A percentile compares a stretch with the other conserved stretches of the same genome.
phyloP scores from a whole-genome alignment of 306 rosid genomes.

The Cercis canadensis region DNA sequence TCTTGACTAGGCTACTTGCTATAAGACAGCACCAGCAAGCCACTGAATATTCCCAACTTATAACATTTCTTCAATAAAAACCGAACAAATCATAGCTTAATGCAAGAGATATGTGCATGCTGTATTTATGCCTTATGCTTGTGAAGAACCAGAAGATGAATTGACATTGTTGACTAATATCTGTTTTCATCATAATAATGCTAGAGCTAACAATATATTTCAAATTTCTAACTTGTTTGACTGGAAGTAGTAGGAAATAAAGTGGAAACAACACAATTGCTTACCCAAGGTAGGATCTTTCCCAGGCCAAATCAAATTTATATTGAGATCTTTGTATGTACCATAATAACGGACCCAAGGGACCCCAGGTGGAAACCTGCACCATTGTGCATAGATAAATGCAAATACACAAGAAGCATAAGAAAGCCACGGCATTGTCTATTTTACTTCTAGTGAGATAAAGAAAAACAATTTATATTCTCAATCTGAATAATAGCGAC shows the following conservation, averaged over 20 bases:
- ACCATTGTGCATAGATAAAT: conserved; percentile 37
- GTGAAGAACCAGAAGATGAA: conserved; percentile 1
- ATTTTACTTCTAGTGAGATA: not conserved
- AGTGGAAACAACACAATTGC: conserved; percentile 25
- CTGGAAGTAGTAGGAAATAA: conserved; percentile 2
- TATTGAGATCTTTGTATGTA: conserved; percentile 63
- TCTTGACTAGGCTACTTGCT: not conserved
- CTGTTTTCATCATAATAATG: not conserved
- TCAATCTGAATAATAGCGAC: not conserved
- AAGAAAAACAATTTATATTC: not conserved
- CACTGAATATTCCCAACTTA: conserved; percentile 6
- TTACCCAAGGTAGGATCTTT: conserved; percentile 76
- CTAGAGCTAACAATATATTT: not conserved
- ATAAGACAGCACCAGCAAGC: conserved; percentile 7
- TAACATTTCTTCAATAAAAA: conserved; percentile 2
- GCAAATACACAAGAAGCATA: conserved; percentile 4
- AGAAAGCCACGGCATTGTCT: conserved; percentile 1
- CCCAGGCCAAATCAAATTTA: conserved; percentile 87
- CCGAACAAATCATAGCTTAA: conserved; percentile 1
- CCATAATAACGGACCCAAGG: conserved; percentile 89
- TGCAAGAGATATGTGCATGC: not conserved
- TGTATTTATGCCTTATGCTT: not conserved
- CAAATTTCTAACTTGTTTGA: not conserved
- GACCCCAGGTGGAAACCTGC: conserved; percentile 76
- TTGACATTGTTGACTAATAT: not conserved